Evolutionary conservation across 352 stramenopile genomes (phyloP).

Genomic region (Phytophthora idaei): DNA sequence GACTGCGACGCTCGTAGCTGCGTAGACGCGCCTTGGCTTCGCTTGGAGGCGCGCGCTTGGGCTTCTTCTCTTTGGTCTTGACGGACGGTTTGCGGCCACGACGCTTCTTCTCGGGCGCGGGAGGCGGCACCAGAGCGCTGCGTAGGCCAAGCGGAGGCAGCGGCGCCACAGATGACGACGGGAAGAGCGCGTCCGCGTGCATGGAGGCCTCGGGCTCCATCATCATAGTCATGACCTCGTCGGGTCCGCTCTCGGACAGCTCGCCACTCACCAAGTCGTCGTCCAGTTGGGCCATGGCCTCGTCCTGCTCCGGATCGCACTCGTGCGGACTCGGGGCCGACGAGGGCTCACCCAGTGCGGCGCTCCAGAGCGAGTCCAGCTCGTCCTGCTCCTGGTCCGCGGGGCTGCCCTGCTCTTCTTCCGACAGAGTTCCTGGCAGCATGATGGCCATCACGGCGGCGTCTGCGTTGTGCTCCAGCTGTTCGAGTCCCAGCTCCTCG

Average conservation of each 20-base stretch:
- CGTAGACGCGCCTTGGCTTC: slow-evolving; percentile 50
- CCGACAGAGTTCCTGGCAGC: slow-evolving; percentile 27
- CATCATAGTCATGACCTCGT: slow-evolving; percentile 47
- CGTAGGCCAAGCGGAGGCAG: slow-evolving; percentile 23
- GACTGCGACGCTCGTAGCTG: slow-evolving; percentile 62
- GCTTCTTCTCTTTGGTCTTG: slow-evolving; percentile 43
- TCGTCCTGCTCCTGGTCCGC: slow-evolving; percentile 24
- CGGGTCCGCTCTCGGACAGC: slow-evolving; percentile 35
- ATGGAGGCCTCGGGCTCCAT: slow-evolving; percentile 27
- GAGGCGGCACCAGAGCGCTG: slow-evolving; percentile 14
- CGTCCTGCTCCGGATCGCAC: slow-evolving; percentile 5
- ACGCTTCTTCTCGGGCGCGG: slow-evolving; percentile 37
- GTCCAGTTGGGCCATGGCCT: slow-evolving; percentile 19
- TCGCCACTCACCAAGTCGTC: slow-evolving; percentile 40
- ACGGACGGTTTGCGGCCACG: slow-evolving; percentile 46
- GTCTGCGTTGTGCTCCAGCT: slow-evolving; percentile 33
- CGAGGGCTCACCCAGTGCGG: slow-evolving; percentile 25
- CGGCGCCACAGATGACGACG: slow-evolving; percentile 27
- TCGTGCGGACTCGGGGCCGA: slow-evolving; percentile 13
- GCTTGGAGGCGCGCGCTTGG: slow-evolving; percentile 44
- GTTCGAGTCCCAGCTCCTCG: slow-evolving; percentile 29
- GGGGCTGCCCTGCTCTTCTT: slow-evolving; percentile 26
- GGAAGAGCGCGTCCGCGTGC: slow-evolving; percentile 34
- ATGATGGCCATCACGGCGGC: slow-evolving; percentile 36
- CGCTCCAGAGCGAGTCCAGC: slow-evolving; percentile 40